Evolutionary conservation across 768 basidiomycete species (phyloP).

Genomic region (Lepiota subincarnata): DNA sequence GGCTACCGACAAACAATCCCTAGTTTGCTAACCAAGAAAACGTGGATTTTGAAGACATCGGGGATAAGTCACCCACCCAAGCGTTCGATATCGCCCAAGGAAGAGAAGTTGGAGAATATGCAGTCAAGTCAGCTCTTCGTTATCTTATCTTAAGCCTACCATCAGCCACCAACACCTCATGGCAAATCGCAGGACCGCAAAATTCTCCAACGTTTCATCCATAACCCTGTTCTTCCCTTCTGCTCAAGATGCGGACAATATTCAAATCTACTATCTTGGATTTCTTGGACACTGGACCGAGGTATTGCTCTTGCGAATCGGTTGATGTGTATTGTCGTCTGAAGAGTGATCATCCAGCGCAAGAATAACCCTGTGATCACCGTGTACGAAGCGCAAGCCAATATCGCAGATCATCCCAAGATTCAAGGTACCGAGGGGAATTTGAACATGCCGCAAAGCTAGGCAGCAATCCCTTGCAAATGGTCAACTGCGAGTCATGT

Average conservation of each 20-base stretch:
- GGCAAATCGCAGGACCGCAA: slow-evolving; percentile 57
- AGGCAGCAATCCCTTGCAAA: slow-evolving; percentile 12
- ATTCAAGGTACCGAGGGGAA: slow-evolving; percentile 73
- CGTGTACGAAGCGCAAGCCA: slow-evolving; percentile 85
- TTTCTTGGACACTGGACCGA: slow-evolving; percentile 81
- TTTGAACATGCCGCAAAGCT: slow-evolving; percentile 36
- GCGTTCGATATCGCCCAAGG: slow-evolving; percentile 67
- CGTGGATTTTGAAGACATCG: slow-evolving; percentile 77
- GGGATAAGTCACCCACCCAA: slow-evolving; percentile 60
- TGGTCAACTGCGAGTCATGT: neutral
- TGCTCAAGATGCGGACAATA: slow-evolving; percentile 74
- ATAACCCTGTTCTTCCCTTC: slow-evolving; percentile 82
- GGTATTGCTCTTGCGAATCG: slow-evolving; percentile 32
- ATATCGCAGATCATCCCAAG: slow-evolving; percentile 83
- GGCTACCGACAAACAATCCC: neutral
- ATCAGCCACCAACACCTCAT: neutral
- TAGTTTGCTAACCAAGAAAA: slow-evolving; percentile 77
- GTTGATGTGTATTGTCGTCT: slow-evolving; percentile 1
- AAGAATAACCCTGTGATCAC: slow-evolving; percentile 77
- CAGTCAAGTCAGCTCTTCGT: slow-evolving; percentile 57
- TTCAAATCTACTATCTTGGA: slow-evolving; percentile 79
- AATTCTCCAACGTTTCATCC: slow-evolving; percentile 78
- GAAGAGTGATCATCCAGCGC: slow-evolving; percentile 40
- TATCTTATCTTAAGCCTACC: neutral
- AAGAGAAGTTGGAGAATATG: slow-evolving; percentile 80